Conservation (phyloP, 441 rosid species). For the Caryocar brasiliense region DNA sequence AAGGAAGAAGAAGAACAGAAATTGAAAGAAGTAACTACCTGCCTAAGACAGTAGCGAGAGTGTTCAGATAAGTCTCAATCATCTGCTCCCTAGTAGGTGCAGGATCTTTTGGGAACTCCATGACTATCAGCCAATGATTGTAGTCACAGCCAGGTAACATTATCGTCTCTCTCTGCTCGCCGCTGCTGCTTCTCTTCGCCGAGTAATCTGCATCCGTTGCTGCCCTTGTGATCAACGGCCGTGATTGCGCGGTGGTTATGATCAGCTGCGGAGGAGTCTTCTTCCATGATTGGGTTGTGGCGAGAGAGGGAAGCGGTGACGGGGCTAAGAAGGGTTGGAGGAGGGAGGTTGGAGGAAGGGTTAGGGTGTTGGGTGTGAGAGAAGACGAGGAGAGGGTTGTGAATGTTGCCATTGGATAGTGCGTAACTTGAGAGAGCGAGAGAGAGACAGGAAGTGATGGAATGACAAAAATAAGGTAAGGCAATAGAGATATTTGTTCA, state of each 20-base stretch:
- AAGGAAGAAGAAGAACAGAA: neutral
- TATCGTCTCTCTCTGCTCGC: constrained; percentile 75
- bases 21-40: too few species aligned
- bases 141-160: constrained; percentile 92
- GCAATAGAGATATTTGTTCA: neutral
- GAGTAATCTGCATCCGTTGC: constrained; percentile 58
- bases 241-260: constrained; percentile 10
- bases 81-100: constrained; percentile 90
- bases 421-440: neutral
- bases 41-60: constrained; percentile 81
- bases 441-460: neutral
- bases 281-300: constrained; percentile 9
- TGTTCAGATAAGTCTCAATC: constrained; percentile 87
- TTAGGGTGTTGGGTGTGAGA: constrained; percentile 33
- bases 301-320: neutral
- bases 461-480: neutral
- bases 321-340: constrained; percentile 8
- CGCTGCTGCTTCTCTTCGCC: constrained; percentile 55
- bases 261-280: constrained; percentile 7
- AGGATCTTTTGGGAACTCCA: constrained; percentile 95
- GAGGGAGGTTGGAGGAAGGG: constrained; percentile 16
- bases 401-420: constrained; percentile 36
- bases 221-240: constrained; percentile 27
- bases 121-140: constrained; percentile 94
- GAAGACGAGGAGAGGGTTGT: constrained; percentile 24